phyloP scores from a whole-genome alignment of 1,139 yeast genomes.

The Yamadazyma sp. region DNA sequence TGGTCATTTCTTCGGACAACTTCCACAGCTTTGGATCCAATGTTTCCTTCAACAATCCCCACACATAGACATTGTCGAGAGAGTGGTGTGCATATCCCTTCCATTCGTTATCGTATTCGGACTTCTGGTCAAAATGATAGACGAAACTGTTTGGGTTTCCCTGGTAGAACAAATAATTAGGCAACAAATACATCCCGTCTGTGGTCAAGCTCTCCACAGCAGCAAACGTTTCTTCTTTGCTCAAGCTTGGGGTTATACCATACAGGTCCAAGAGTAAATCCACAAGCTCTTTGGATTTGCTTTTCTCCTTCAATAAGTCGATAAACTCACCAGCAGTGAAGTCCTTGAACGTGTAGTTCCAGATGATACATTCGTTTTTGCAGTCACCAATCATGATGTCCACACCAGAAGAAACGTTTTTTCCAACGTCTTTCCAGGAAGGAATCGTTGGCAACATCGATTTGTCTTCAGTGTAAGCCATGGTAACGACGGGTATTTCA shows the following conservation, averaged over 20 bases:
- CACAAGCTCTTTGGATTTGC: conserved; percentile 4
- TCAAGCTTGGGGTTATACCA: conserved; percentile 2
- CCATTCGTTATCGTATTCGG: conserved; percentile 14
- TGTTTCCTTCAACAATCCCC: conserved; percentile 13
- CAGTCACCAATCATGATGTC: conserved; percentile 14
- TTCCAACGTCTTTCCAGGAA: conserved; percentile 10
- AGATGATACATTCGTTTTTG: conserved; percentile 14
- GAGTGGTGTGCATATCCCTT: conserved; percentile 18
- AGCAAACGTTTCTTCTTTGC: conserved; percentile 2
- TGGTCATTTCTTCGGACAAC: conserved; percentile 7
- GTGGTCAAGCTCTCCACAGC: conserved; percentile 9
- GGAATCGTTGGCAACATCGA: conserved; percentile 9
- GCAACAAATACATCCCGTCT: conserved; percentile 10
- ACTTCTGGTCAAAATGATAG: conserved; percentile 11
- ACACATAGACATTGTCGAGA: conserved; percentile 16
- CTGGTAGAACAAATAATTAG: conserved; percentile 9
- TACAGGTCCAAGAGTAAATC: conserved; percentile 6
- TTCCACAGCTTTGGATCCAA: conserved; percentile 5
- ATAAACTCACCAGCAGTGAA: conserved; percentile 6
- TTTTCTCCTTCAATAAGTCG: conserved; percentile 2
- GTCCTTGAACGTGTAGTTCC: conserved; percentile 13
- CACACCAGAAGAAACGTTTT: conserved; percentile 6
- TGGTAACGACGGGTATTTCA: conserved; percentile 12
- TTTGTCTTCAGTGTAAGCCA: conserved; percentile 15
- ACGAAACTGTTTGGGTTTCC: conserved; percentile 6